phyloP scores from a whole-genome alignment of 495 filamentous ascomycete genomes.

The Aspergillus funiculosus region DNA sequence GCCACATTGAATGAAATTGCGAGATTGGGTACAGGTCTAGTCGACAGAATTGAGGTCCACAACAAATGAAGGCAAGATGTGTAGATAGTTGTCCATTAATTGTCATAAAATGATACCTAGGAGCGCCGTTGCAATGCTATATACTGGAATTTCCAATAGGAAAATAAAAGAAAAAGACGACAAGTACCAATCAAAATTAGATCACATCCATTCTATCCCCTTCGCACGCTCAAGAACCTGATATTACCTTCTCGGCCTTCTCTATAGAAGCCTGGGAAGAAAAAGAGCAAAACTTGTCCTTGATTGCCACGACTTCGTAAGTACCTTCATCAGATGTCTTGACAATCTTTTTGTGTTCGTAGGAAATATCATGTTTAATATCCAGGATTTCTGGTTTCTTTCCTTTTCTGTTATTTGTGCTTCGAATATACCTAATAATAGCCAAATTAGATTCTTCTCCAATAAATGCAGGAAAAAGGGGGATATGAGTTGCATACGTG shows the following conservation, averaged over 20 bases:
- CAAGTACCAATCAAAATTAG: conserved; percentile 18
- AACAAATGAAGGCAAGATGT: conserved; percentile 5
- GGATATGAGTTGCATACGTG: conserved; percentile 53
- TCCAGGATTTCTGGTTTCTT: conserved; percentile 75
- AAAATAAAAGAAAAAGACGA: conserved; percentile 14
- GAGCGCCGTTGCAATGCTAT: conserved; percentile 39
- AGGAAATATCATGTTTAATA: conserved; percentile 76
- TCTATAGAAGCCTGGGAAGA: conserved; percentile 54
- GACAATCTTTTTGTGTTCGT: conserved; percentile 73
- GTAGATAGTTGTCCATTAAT: conserved; percentile 12
- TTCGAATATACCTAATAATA: conserved; percentile 66
- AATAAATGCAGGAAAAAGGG: neutral
- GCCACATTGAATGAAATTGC: conserved; percentile 77
- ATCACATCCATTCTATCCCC: conserved; percentile 20
- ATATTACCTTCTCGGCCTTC: conserved; percentile 36
- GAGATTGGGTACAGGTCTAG: conserved; percentile 38
- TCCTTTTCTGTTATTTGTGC: conserved; percentile 72
- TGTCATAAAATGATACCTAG: conserved; percentile 15
- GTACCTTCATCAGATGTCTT: conserved; percentile 86
- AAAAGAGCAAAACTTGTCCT: conserved; percentile 84
- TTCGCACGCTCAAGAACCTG: conserved; percentile 18
- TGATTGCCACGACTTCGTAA: conserved; percentile 93
- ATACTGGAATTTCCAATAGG: conserved; percentile 10
- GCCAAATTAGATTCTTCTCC: conserved; percentile 11
- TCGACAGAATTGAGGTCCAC: conserved; percentile 39